Base-by-base conservation (phyloP, 1,139 yeast species). In the Nakaseomyces kungkrabaensis region DNA sequence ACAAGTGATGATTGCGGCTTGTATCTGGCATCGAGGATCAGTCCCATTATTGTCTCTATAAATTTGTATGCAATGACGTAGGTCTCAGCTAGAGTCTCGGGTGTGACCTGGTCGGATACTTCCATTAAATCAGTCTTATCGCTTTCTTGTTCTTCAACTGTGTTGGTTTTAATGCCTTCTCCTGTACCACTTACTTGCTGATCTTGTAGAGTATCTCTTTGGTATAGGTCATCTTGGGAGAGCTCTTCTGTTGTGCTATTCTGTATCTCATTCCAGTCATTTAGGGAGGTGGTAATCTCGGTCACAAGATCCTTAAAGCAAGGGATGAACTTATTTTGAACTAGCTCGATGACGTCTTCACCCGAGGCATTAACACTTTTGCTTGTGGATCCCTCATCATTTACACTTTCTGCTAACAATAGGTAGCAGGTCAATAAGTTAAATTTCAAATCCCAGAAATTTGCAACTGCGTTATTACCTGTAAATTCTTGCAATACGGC, bases 391-490 rank as follows among this genome's bases (percentile, higher is more conserved):
- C 42, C 42, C 25, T 13, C 44, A 8, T 22, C 34, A 41, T 41
- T 41, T 13, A 41, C 9, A 29, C 36, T 29, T 13, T 41, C 44
- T 1, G 25, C 34, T 8, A 41, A 10, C n/a, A 41, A 8, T 32
- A 56, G 46, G 34, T 63, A 61, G 32, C 62, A 62, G 5, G 59
- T 61, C 43, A 65, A 44, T 37, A 63, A 53, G 53, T 66, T 65
- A 44, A 57, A 62, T 37, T 58, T 56, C 5, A 65, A 52, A 51
- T 66, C 70, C 70, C 70, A 66, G 1, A 61, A 55, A 11, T 53
- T 51, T n/a, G 47, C 43, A 34, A 57, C 57, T 13, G 52, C 51
- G 48, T 6, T 29, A 41, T 27, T 29, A 11, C 13, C 25, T 4
- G 6, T 9, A 9, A 29, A 27, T 48, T 46, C 13, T 50, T 46